phyloP scores from a whole-genome alignment of 306 rosid species.

The Quercus alba region DNA sequence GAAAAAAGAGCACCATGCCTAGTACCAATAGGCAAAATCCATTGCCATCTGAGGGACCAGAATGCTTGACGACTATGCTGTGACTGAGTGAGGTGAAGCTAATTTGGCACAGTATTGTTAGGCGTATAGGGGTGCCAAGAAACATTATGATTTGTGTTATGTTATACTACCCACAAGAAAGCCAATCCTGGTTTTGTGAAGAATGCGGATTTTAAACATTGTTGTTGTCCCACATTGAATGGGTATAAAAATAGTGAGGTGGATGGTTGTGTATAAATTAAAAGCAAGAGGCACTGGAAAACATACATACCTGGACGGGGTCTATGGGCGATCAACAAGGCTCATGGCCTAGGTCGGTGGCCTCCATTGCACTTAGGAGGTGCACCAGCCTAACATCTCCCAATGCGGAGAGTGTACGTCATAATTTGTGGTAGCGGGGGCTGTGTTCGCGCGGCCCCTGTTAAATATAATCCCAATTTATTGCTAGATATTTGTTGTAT shows the following conservation, averaged over 20 bases:
- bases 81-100: too few relatives aligned
- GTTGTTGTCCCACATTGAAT: slow-evolving; percentile 29
- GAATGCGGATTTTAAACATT: too few relatives aligned
- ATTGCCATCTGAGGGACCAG: too few relatives aligned
- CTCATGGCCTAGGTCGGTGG: slow-evolving; percentile 49
- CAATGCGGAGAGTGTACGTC: slow-evolving; percentile 41
- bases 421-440: slow-evolving; percentile 47
- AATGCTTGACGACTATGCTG: too few relatives aligned
- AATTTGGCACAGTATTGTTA: too few relatives aligned
- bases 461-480: background rate
- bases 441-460: slow-evolving; percentile 61
- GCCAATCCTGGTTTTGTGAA: too few relatives aligned
- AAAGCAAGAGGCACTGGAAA: fast-evolving
- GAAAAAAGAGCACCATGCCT: too few relatives aligned
- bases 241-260: background rate
- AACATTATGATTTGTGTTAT: too few relatives aligned
- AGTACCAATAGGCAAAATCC: too few relatives aligned
- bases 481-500: fast-evolving
- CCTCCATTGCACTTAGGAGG: slow-evolving; percentile 42
- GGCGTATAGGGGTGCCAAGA: too few relatives aligned
- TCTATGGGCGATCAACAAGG: slow-evolving; percentile 41
- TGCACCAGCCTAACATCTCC: slow-evolving; percentile 52
- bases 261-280: slow-evolving; percentile 2
- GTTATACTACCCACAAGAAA: too few relatives aligned
- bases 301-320: slow-evolving; percentile 54